Base-by-base conservation (phyloP, 1,284 basidiomycete genomes). In the Anthracocystis panici-leucophaei region DNA sequence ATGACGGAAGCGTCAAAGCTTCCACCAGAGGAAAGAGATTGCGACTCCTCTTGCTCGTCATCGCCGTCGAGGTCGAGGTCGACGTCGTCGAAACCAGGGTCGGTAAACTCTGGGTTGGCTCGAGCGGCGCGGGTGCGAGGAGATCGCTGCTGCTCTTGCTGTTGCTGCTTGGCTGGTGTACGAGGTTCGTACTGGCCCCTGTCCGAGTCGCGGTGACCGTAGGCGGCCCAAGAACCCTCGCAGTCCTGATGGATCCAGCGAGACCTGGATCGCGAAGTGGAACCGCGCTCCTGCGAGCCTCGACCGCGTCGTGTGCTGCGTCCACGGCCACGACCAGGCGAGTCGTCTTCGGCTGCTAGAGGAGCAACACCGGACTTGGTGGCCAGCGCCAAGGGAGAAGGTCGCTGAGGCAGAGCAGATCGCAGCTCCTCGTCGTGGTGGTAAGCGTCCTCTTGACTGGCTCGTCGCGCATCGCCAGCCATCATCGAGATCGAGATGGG, bases 11-110 rank as follows among this genome's bases (percentile, higher is more conserved):
- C 58, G 1, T 65, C 62, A 16, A 69, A 61, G 48, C 65, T 69
- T 12, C 71, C 62, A 27, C 62, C 61, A 12, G 68, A 71, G 21
- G 73, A 75, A 5, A 59, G 52, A 9, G 65, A 71, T 8, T 46
- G 54, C 21, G 64, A 55, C 42, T 65, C 64, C 31, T 65, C 68
- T n/a, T 61, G 57, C 44, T 72, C 65, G 40, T 76, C 68, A 42
- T 76, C 74, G 52, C 65, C 69, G 48, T 78, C 78, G 52, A 78
- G 73, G 20, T 80, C 78, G 46, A 80, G 74, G 18, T 80, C 78
- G 42, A 78, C 66, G 25, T 80, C 76, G 64, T 80, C 78, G 38
- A 78, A 80, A 46, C 77, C 77, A 5, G 69, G 73, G 27, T 71
- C 74, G 38, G 58, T 40, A 55, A 63, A 58, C 31, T 66, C 71